Percentiles rank a stretch among this genome's conserved stretches.
phyloP scores from a whole-genome alignment of 108 stramenopile genomes.

The Cyclotella choctawhatcheeana region DNA sequence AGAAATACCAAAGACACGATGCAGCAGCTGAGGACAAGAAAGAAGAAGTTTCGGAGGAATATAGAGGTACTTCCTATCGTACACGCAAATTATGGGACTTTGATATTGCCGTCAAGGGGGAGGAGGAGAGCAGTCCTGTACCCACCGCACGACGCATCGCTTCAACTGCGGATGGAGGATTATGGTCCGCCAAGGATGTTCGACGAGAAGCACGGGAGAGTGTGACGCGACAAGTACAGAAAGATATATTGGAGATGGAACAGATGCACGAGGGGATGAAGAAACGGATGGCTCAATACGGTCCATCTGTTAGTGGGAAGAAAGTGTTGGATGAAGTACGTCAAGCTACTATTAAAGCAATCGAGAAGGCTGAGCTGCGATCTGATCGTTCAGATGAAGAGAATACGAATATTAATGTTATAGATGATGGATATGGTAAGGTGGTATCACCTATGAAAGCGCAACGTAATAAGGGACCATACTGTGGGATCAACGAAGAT shows the following conservation, averaged over 20 bases:
- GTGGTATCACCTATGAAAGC: background rate
- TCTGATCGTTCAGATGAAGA: background rate
- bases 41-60: background rate
- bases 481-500: constrained; percentile 25
- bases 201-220: constrained; percentile 11
- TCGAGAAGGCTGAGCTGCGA: constrained; percentile 6
- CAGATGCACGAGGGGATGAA: constrained; percentile 6
- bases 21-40: background rate
- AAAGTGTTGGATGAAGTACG: background rate
- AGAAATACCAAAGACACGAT: background rate
- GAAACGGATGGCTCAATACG: constrained; percentile 5
- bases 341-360: background rate
- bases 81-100: constrained; percentile 19
- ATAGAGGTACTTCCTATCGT: constrained; percentile 3
- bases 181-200: constrained; percentile 1
- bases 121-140: background rate
- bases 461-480: background rate
- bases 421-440: constrained; percentile 2
- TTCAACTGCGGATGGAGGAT: background rate
- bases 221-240: background rate
- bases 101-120: background rate
- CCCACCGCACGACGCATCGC: background rate
- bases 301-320: constrained; percentile 1
- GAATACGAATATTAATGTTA: constrained; percentile 1
- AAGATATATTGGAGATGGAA: constrained; percentile 7